These are phyloP conservation scores for Infundibulicybe gibba DNA, from an alignment of 768 basidiomycete genomes.

Conservation along the genomic window DNA sequence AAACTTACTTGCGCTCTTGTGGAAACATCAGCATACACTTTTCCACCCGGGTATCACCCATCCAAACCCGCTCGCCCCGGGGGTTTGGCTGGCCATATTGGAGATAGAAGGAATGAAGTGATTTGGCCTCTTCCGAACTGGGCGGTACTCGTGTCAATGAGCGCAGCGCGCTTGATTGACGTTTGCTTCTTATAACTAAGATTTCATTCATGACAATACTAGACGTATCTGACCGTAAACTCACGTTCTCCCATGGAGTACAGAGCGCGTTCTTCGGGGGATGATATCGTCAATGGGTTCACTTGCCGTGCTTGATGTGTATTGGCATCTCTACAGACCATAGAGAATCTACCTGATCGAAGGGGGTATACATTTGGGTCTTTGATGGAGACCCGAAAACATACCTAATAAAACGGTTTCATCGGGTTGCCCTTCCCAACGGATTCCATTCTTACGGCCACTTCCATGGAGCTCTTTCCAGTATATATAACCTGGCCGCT, in stretches of 20 bases:
- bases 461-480: constrained; percentile 76
- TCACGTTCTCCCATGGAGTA: constrained; percentile 66
- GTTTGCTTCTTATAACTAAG: constrained; percentile 58
- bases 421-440: constrained; percentile 40
- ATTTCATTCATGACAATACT: no score
- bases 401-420: constrained; percentile 68
- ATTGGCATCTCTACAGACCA: constrained; percentile 76
- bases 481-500: constrained; percentile 82
- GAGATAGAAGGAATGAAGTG: constrained; percentile 69
- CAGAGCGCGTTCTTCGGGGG: constrained; percentile 60
- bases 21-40: constrained; percentile 79
- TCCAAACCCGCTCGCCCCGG: constrained; percentile 54
- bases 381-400: background rate
- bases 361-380: background rate
- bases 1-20: constrained; percentile 78
- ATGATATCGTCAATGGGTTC: constrained; percentile 56
- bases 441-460: constrained; percentile 83
- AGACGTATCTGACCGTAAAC: no score
- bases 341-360: constrained; percentile 76
- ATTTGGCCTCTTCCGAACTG: constrained; percentile 60
- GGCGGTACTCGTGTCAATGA: constrained; percentile 76
- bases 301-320: constrained; percentile 64
- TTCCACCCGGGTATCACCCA: constrained; percentile 71
- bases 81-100: constrained; percentile 36
- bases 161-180: constrained; percentile 47